Percentiles rank a stretch among this genome's conserved stretches.
Conservation (phyloP, 129 eudicot genomes). For the Oenanthe sinensis region DNA sequence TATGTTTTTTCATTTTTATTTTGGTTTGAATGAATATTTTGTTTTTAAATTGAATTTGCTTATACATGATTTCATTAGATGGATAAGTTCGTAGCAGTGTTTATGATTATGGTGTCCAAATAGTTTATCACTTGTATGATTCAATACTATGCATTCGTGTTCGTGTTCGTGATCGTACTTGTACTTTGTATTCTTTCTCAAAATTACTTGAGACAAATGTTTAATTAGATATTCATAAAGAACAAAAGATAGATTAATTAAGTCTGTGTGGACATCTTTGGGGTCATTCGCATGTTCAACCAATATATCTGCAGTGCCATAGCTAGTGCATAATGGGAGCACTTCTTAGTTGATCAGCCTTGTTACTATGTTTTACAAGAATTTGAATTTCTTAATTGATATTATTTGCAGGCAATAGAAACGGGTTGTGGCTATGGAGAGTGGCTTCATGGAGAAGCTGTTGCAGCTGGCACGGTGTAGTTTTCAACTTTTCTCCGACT, state of each 20-base stretch:
- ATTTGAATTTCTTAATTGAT: neutral
- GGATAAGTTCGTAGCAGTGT: neutral
- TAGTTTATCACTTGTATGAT: neutral
- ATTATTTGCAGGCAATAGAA: slow-evolving; percentile 71
- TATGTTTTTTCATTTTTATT: no score
- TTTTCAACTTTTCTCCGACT: neutral
- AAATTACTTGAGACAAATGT: neutral
- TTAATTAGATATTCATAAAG: neutral
- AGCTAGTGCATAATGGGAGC: neutral
- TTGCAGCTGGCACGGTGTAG: slow-evolving; percentile 91
- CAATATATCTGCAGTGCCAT: neutral
- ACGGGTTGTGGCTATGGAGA: slow-evolving; percentile 90
- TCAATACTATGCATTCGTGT: neutral
- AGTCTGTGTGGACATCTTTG: neutral
- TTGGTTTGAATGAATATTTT: neutral
- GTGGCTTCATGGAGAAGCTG: slow-evolving; percentile 99
- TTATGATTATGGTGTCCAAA: neutral
- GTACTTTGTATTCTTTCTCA: neutral
- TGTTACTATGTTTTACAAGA: neutral
- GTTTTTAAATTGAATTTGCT: neutral
- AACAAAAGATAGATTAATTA: neutral
- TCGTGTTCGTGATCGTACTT: neutral
- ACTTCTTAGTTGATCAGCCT: neutral
- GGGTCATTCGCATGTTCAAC: neutral
- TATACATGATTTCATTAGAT: neutral